Evolutionary conservation across 2,329 filamentous ascomycete genomes (phyloP), one percentile per base, ranked within the genome.

Genomic region (Cladophialophora psammophila): DNA sequence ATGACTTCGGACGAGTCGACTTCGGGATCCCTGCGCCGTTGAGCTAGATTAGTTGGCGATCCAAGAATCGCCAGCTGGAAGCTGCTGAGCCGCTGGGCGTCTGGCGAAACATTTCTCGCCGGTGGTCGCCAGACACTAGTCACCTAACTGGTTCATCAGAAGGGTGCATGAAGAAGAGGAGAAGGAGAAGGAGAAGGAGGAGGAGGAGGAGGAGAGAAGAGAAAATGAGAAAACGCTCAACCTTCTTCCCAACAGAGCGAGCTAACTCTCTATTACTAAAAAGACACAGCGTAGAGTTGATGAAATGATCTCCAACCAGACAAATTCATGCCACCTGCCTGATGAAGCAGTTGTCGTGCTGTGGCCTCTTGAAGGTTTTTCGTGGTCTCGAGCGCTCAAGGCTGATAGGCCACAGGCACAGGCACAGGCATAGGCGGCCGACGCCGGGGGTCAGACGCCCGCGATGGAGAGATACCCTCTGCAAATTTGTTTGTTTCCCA

Each of bases 281-380:
- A 52, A 42, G 26, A 54, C 57, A 60, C 38, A 45, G 45, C 13
- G 38, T 26, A 40, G n/a, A 31, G 38, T 40, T 42, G 18, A 26
- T 50, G 45, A 52, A 31, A 34, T 34, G 10, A 15, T 26, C 10
- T 20, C 12, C 59, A 60, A 35, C 40, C 5, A 40, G 42, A 48
- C 32, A 35, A n/a, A 15, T 9, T 3, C 20, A 34, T n/a, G 31
- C 52, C 60, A 56, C 60, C 60, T 63, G 60, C 60, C 60, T 8
- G 50, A 63, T 42, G 36, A 12, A 63, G 60, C 50, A 63, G 31
- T 56, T 61, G 45, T 61, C 20, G 31, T 53, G 59, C 59, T 61
- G 45, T 10, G 4, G 48, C 32, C n/a, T 12, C 38, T 45, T 8
- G 36, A 18, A 53, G 10, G 50, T 32, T 13, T 53, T 2, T 36